phyloP scores from a whole-genome alignment of 1,139 yeast species.

The Suhomyces kunorum region DNA sequence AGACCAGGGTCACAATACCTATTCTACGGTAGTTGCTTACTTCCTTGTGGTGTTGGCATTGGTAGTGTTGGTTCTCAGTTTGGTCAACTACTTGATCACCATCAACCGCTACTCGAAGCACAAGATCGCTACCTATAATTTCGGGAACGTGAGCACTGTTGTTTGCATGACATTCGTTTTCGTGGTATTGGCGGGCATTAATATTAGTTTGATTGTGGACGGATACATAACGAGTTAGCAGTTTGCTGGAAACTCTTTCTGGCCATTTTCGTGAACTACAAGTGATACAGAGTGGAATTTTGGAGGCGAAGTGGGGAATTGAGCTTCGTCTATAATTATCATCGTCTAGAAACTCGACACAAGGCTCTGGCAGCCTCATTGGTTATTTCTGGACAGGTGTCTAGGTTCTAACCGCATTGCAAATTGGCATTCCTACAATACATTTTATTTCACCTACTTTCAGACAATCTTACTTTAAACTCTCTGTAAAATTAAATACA shows the following conservation, averaged over 20 bases:
- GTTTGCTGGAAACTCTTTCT: not conserved
- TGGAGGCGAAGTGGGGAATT: no score
- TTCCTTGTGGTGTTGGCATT: slow-evolving; percentile 44
- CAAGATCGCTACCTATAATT: slow-evolving; percentile 43
- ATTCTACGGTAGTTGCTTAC: slow-evolving; percentile 39
- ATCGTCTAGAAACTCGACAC: no score
- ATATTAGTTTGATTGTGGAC: slow-evolving; percentile 43
- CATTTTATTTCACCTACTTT: no score
- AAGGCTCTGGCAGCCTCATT: not conserved
- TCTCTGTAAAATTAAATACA: no score
- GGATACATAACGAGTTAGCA: slow-evolving; percentile 31
- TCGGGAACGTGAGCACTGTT: slow-evolving; percentile 41
- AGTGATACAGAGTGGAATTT: no score
- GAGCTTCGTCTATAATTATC: no score
- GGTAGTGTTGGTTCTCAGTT: slow-evolving; percentile 41
- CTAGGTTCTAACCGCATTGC: no score
- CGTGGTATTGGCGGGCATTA: slow-evolving; percentile 44
- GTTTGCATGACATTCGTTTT: slow-evolving; percentile 42
- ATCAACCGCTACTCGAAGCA: slow-evolving; percentile 47
- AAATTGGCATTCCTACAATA: no score
- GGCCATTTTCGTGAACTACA: not conserved
- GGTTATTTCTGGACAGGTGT: not conserved
- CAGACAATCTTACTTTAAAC: no score
- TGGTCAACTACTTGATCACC: slow-evolving; percentile 48
- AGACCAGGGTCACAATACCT: slow-evolving; percentile 17